phyloP scores from a whole-genome alignment of 1,139 yeast genomes.

The Saccharomyces hybrid region DNA sequence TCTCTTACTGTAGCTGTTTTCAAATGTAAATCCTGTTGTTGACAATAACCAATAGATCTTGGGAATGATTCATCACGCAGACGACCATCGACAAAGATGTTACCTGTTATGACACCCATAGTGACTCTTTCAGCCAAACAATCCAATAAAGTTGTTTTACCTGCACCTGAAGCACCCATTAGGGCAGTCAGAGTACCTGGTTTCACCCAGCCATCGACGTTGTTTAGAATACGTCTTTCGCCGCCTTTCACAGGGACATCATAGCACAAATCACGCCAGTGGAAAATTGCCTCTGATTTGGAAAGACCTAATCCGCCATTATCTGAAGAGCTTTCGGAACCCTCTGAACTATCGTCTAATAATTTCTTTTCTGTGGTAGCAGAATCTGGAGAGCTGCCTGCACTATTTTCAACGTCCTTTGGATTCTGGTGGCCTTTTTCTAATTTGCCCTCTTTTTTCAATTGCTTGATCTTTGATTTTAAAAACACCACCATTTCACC shows the following conservation, averaged over 20 bases:
- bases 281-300: conserved; percentile 47
- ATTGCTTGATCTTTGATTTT: conserved; percentile 35
- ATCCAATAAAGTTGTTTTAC: conserved; percentile 71
- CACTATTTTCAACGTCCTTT: conserved; percentile 17
- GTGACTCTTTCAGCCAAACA: conserved; percentile 73
- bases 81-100: conserved; percentile 65
- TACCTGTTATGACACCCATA: conserved; percentile 71
- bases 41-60: conserved; percentile 76
- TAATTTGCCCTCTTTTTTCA: conserved; percentile 28
- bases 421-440: conserved; percentile 6
- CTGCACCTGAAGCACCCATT: conserved; percentile 89
- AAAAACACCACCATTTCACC: conserved; percentile 77
- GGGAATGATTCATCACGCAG: conserved; percentile 67
- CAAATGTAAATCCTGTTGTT: conserved; percentile 74
- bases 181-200: conserved; percentile 71
- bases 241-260: conserved; percentile 61
- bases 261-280: conserved; percentile 73
- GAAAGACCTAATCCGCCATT: conserved; percentile 13
- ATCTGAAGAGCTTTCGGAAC: neutral
- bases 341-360: conserved; percentile 11
- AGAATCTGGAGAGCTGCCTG: conserved; percentile 8
- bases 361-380: conserved; percentile 16
- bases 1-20: conserved; percentile 74
- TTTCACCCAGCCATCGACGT: conserved; percentile 79
- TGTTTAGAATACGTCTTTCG: conserved; percentile 54